Evolutionary conservation across 768 basidiomycete species (phyloP), one percentile per base, ranked within the genome.

Genomic region (Psilocybe azurescens): DNA sequence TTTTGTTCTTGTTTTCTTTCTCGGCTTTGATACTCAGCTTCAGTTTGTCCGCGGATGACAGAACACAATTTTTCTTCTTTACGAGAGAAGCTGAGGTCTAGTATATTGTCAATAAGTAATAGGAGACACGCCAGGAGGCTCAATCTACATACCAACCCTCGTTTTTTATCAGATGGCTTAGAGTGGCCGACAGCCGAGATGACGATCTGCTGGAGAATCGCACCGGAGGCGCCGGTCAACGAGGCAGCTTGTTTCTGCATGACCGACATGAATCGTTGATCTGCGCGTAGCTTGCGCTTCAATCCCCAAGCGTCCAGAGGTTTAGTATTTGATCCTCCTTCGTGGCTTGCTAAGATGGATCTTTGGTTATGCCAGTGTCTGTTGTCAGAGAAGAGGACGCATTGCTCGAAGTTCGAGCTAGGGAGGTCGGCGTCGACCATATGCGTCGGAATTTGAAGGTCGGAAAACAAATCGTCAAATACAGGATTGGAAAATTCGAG

Each of bases 241-340:
- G 87, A 88, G 41, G 81, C 82, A 9, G 89, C 89, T 48, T 86
- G 84, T 55, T 78, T 74, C 55, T 87, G 86, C 58, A 91, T 67
- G 11, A 68, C 74, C 33, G 79, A 73, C 84, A 89, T 89, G 69
- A 83, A 85, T 0, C 80, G 74, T 65, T 91, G 90, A n/a, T 85
- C 78, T 14, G 69, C 66, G 14, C 75, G 72, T 49, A 84, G 74
- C 61, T 58, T 72, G 29, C 79, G 77, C 56, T 77, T 74, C 71
- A 77, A 66, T 57, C 70, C 77, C 52, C 78, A 75, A 33, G 65
- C 50, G 1, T 70, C 69, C 56, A 33, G 36, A 7, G 28, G 33
- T 52, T 75, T 70, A 2, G 68, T 52, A 6, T 72, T 70, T 14
- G 79, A 76, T 1, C 86, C 86, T 2, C 86, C 87, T 0, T 84